Evolutionary conservation across 2,329 filamentous ascomycete genomes (phyloP).

Genomic region (Aspergillus pseudonomiae): DNA sequence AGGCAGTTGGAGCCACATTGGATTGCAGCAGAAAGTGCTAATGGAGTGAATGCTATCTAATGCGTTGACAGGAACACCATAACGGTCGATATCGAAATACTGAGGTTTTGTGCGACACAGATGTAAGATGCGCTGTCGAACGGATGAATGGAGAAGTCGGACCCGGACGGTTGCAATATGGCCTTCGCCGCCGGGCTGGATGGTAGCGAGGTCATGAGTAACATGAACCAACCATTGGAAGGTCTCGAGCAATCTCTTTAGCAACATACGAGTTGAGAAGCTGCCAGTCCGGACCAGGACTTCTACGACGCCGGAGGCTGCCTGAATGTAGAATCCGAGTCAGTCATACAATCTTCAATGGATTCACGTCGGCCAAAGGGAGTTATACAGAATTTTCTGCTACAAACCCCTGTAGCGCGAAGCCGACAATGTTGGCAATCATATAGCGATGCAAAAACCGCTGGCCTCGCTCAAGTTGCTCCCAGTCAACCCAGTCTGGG

Average conservation of each 20-base stretch:
- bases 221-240: constrained; percentile 74
- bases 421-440: constrained; percentile 39
- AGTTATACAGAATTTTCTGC: constrained; percentile 24
- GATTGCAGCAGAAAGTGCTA: constrained; percentile 64
- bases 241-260: constrained; percentile 68
- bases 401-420: constrained; percentile 26
- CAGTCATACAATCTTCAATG: not conserved
- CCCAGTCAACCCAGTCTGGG: constrained; percentile 75
- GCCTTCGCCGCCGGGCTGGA: constrained; percentile 68
- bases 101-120: constrained; percentile 56
- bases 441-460: constrained; percentile 75
- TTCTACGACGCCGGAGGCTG: constrained; percentile 69
- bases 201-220: constrained; percentile 62
- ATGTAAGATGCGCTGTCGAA: constrained; percentile 65
- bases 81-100: constrained; percentile 62
- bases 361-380: not conserved
- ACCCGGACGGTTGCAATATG: constrained; percentile 66
- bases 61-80: constrained; percentile 71
- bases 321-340: constrained; percentile 40
- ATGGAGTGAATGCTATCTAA: constrained; percentile 73
- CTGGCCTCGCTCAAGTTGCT: constrained; percentile 71
- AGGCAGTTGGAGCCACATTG: constrained; percentile 69
- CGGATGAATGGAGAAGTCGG: constrained; percentile 67
- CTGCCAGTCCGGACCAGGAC: constrained; percentile 73
- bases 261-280: constrained; percentile 67